These are phyloP conservation scores for Dactylella cylindrospora DNA, from an alignment of 2,329 filamentous ascomycete genomes.

Conservation along the genomic window DNA sequence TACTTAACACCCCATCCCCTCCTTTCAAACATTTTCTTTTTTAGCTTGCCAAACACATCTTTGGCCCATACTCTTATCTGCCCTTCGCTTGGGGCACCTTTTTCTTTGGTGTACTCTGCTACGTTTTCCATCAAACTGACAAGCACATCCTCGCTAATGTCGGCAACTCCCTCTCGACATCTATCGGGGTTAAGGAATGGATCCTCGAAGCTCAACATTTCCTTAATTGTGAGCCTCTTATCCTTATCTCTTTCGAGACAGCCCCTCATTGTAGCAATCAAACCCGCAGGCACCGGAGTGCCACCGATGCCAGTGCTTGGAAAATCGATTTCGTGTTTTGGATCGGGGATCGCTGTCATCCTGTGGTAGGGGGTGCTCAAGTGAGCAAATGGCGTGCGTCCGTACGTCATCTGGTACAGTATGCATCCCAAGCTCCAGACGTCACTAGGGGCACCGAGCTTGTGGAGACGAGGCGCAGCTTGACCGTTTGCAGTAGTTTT, in stretches of 20 bases:
- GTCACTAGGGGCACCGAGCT: conserved; percentile 91
- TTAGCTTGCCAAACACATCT: conserved; percentile 47
- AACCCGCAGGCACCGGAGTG: conserved; percentile 61
- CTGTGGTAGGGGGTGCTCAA: conserved; percentile 83
- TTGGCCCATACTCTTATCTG: conserved; percentile 48
- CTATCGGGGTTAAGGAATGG: conserved; percentile 64
- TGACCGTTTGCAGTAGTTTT: conserved; percentile 56
- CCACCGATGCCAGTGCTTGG: conserved; percentile 69
- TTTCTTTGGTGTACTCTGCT: conserved; percentile 48
- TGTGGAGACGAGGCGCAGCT: conserved; percentile 64
- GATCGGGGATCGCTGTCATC: conserved; percentile 83
- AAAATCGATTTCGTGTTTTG: conserved; percentile 71
- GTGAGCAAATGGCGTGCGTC: conserved; percentile 91
- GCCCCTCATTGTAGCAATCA: conserved; percentile 64
- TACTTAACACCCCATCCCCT: conserved; percentile 11
- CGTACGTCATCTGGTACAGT: conserved; percentile 96
- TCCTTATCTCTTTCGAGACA: conserved; percentile 66
- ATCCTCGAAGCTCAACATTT: conserved; percentile 63
- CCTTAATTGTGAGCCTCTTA: conserved; percentile 64
- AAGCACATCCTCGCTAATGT: conserved; percentile 48
- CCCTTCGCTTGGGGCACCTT: conserved; percentile 47
- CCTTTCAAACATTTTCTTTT: conserved; percentile 47
- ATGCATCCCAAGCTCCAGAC: conserved; percentile 97
- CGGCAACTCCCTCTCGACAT: conserved; percentile 45
- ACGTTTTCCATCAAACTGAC: conserved; percentile 48